Evolutionary conservation across 306 rosid genomes (phyloP), one percentile per base, ranked within the genome.

Genomic region (Phaseolus lunatus): DNA sequence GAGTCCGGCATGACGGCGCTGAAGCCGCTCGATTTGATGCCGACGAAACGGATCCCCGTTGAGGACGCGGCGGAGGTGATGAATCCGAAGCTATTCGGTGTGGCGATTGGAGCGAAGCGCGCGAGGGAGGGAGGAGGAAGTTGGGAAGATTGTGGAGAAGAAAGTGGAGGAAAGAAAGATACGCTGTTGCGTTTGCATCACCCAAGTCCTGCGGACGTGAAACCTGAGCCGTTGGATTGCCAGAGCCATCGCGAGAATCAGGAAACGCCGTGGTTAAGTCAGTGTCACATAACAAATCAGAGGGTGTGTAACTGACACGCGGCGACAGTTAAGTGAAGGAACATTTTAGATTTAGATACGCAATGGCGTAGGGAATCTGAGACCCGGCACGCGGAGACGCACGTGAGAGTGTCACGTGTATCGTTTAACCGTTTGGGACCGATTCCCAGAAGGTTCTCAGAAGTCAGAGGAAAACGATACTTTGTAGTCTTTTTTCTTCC

Each of bases 81-180:
- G 78, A 81, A 85, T 43, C 90, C 89, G 44, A 92, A 84, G 81
- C 83, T 90, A 19, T 90, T 90, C 33, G 96, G 96, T 8, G 98
- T 90, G 62, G 82, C 86, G 16, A 76, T 93, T 35, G 90, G 93
- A 12, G 77, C 68, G 13, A 94, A 91, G 84, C 85, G 98, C 50
- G 68, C 78, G 20, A 83, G 98, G 71, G 97, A 82, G 31, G 81
- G 61, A 11, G 33, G 71, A 11, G 71, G 50, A 5, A 65, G 52
- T 16, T 24, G 75, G 26, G 80, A 74, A 18, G 57, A 50, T n/a
- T n/a, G 5, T 0, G 37, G 18, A 80, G 72, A 70, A 14, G 87
- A 83, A 3, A 76, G 13, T 37, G 3, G 2, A 18, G 79, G 53
- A 74, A 93, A 80, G 67, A 89, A 86, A 0, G 93, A 76, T 58